A percentile compares a stretch with the other conserved stretches of the same genome.
These are phyloP conservation scores for Fomitopsis palustris DNA, from an alignment of 1,284 basidiomycete species.

Conservation along the genomic window DNA sequence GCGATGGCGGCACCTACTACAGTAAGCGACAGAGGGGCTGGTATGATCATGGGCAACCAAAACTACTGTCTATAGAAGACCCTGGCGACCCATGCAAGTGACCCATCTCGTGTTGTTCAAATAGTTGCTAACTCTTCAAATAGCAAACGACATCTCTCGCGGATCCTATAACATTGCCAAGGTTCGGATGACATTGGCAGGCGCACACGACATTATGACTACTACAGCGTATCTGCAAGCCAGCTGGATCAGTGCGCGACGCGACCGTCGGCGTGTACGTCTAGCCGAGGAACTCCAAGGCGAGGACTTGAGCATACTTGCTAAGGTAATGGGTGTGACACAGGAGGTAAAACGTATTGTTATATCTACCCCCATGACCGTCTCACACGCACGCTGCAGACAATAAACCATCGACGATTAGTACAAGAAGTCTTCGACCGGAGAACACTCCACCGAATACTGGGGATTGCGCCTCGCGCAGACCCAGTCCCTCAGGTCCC, in stretches of 20 bases:
- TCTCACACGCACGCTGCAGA: conserved; percentile 37
- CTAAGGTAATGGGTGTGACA: conserved; percentile 78
- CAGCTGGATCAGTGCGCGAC: conserved; percentile 52
- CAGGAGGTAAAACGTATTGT: conserved; percentile 56
- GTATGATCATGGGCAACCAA: conserved; percentile 57
- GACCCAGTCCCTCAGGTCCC: conserved; percentile 15
- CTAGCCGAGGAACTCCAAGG: conserved; percentile 46
- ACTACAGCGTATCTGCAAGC: conserved; percentile 60
- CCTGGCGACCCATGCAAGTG: conserved; percentile 85
- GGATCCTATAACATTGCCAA: conserved; percentile 84
- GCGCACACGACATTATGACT: conserved; percentile 84
- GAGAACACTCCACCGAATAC: conserved; percentile 54
- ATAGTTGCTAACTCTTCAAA: conserved; percentile 1
- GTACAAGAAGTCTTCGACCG: conserved; percentile 71
- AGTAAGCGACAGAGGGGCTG: conserved; percentile 80
- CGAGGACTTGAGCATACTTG: conserved; percentile 77
- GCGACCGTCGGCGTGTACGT: conserved; percentile 41
- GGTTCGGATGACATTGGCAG: conserved; percentile 81
- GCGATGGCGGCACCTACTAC: conserved; percentile 84
- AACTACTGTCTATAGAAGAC: conserved; percentile 87
- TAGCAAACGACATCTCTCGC: conserved; percentile 91
- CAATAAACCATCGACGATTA: conserved; percentile 65
- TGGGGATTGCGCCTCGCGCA: conserved; percentile 44
- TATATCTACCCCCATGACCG: background rate
- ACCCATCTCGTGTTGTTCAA: conserved; percentile 4